A percentile compares a stretch with the other conserved stretches of the same genome.
phyloP scores from a whole-genome alignment of 768 basidiomycete genomes.

The Leccinum incarnatum region DNA sequence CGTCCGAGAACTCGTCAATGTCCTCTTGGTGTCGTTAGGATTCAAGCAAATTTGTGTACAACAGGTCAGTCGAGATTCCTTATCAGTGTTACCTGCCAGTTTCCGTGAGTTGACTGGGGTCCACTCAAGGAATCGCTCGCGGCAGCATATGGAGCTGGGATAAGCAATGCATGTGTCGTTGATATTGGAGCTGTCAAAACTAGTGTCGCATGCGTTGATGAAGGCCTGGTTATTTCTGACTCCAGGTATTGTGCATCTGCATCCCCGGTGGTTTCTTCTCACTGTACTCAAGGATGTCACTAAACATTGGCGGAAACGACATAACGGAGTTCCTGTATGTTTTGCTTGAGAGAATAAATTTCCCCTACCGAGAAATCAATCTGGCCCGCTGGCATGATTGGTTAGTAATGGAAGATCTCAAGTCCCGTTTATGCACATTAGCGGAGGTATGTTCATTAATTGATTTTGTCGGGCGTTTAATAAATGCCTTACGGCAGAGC shows the following conservation, averaged over 20 bases:
- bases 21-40: constrained; percentile 75
- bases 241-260: constrained; percentile 60
- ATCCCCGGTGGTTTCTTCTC: constrained; percentile 2
- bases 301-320: constrained; percentile 93
- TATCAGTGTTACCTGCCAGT: background rate
- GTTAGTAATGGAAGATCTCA: constrained; percentile 89
- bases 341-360: constrained; percentile 72
- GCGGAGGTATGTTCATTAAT: constrained; percentile 62
- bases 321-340: constrained; percentile 87
- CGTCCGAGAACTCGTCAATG: constrained; percentile 70
- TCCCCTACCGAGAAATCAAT: constrained; percentile 86
- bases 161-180: constrained; percentile 93
- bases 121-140: constrained; percentile 76
- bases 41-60: constrained; percentile 93
- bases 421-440: constrained; percentile 79
- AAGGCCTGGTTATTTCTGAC: constrained; percentile 84
- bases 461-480: background rate
- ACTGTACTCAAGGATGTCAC: constrained; percentile 52
- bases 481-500: constrained; percentile 45
- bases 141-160: constrained; percentile 92
- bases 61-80: constrained; percentile 51
- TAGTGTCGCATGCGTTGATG: constrained; percentile 90
- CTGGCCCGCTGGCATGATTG: constrained; percentile 80
- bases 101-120: background rate
- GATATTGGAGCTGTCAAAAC: constrained; percentile 87